Base-by-base conservation (phyloP, 805 yeast genomes). In the Sugiyamaella boreocaroliniensis region DNA sequence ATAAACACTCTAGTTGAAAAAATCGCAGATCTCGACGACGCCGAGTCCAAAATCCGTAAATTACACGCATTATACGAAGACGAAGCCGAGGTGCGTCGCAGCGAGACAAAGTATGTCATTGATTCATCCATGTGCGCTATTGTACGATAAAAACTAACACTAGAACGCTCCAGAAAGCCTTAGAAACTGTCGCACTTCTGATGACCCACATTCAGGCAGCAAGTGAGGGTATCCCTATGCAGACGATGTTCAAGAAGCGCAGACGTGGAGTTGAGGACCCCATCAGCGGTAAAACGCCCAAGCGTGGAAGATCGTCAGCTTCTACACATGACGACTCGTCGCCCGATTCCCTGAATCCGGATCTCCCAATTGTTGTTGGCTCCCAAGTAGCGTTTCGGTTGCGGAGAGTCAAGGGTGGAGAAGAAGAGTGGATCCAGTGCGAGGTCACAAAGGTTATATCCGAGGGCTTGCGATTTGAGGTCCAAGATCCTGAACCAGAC, bases 401-500 rank as follows among this genome's bases (percentile, higher is more conserved):
- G 20, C 66, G 71, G 18, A 62, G 61, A 51, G 82, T 79, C 61
- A 76, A 85, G 41, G 85, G 83, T 46, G 76, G 80, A n/a, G 90
- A 85, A 48, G 79, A 79, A 12, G 98, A 92, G 65, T 93, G 99
- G 99, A 89, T 93, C 60, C 96, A 88, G 66, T 93, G 99, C 71
- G 89, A 86, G 63, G 95, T 93, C 14, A 78, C 83, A 26, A 82
- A 80, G 59, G 81, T 92, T 2, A 69, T 81, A n/a, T 80, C 80
- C 0, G 96, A 88, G 58, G 92, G 93, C 0, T 71, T 74, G 1
- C 76, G 80, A 54, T 89, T 84, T 65, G 98, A 93, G 68, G 90
- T 93, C n/a, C 81, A 88, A 61, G 99, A 93, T 67, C 97, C 98
- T 0, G 99, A 93, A 63, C 98, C 99, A 0, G 99, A 93, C 64